Base-by-base conservation (phyloP, 768 basidiomycete species). In the Tylopilus intermedius region DNA sequence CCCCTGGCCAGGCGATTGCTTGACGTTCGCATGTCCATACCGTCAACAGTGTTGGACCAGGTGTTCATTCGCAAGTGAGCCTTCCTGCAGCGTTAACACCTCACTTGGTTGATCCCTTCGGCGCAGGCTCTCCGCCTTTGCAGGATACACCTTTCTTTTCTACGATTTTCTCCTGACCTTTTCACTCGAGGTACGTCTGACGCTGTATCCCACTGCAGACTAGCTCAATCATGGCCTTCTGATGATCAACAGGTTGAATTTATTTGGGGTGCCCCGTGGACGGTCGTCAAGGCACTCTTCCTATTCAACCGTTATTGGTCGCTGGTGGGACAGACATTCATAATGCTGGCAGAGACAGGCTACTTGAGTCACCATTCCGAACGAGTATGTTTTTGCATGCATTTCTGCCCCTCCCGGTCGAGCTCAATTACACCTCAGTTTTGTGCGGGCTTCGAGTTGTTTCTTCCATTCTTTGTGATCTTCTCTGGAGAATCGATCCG, bases 131-230 rank as follows among this genome's bases (percentile, higher is more conserved):
- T 41, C 38, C 32, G 46, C 56, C 22, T 30, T 64, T 42, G 45
- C 60, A 42, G 67, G 66, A 21, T 39, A 44, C 22, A 44, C 63
- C 15, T 35, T 68, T 2, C 63, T 67, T 5, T 37, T 59, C 7
- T 66, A 67, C 18, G 66, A 67, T 33, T 60, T 66, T 48, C 11
- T 68, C 43, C 45, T 67, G 1, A 70, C 68, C 15, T 6, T 67
- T 38, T 27, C 50, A 11, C 55, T 63, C 50, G 68, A 70, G 54
- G 66, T 64, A 29, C 10, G 60, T 58, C 8, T 45, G 10, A 11
- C 24, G 4, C 15, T 8, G 15, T 38, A 7, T 9, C 18, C 26
- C 6, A 5, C 15, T 18, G 4, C 14, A 5, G 8, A n/a, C 13
- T 1, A 27, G 22, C 22, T 13, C 38, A 8, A 15, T 15, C 7